phyloP scores from a whole-genome alignment of 306 rosid species.

The Dicorynia guianensis region DNA sequence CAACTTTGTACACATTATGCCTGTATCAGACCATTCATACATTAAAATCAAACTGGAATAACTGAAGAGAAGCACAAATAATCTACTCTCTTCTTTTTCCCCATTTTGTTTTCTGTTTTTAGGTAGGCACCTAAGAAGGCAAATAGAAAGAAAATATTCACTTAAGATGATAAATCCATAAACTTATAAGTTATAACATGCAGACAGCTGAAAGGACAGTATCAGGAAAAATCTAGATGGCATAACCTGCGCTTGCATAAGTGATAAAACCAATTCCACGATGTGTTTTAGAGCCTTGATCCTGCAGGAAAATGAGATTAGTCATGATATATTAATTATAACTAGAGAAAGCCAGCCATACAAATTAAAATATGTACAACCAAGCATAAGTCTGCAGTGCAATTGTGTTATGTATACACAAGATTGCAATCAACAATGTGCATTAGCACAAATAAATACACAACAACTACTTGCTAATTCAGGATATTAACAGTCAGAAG shows the following conservation, averaged over 20 bases:
- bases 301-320: slow-evolving; percentile 59
- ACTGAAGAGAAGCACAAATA: neutral
- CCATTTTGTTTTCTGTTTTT: too few relatives aligned
- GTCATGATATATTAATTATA: neutral
- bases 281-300: slow-evolving; percentile 85
- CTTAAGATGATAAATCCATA: neutral
- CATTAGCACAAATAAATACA: neutral
- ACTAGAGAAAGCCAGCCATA: neutral
- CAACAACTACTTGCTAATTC: slow-evolving; percentile 25
- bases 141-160: neutral
- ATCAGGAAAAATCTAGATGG: slow-evolving; percentile 19
- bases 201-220: slow-evolving; percentile 30
- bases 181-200: slow-evolving; percentile 5
- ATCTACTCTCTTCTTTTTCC: neutral
- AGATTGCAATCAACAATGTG: slow-evolving; percentile 2
- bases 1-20: neutral
- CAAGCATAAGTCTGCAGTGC: slow-evolving; percentile 2
- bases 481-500: slow-evolving; percentile 14
- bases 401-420: slow-evolving; percentile 17
- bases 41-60: neutral
- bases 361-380: neutral
- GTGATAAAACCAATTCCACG: slow-evolving; percentile 98
- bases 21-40: neutral
- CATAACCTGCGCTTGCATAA: slow-evolving; percentile 87
- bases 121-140: too few relatives aligned